These are phyloP conservation scores for Madurella mycetomatis DNA, from an alignment of 2,329 filamentous ascomycete species.

Conservation along the genomic window DNA sequence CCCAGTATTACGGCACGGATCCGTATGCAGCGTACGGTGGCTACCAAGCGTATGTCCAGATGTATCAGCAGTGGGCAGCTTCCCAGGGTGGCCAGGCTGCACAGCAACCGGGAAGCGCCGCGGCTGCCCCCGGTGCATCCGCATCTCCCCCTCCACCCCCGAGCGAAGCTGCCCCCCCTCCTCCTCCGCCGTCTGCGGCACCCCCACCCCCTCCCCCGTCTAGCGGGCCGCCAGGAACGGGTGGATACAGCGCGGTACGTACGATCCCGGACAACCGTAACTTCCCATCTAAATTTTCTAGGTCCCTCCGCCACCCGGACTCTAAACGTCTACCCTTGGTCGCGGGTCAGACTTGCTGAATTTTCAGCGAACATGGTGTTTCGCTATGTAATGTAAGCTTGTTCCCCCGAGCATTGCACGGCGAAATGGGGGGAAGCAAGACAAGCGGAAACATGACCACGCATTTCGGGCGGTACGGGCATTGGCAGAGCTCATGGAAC, in stretches of 20 bases:
- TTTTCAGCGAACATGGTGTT: too few species aligned
- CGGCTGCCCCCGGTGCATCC: slow-evolving; percentile 43
- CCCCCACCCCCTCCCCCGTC: slow-evolving; percentile 56
- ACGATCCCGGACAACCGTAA: not conserved
- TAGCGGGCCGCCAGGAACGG: slow-evolving; percentile 47
- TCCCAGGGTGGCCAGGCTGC: slow-evolving; percentile 42
- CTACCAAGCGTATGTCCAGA: slow-evolving; percentile 70
- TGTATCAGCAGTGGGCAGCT: slow-evolving; percentile 69
- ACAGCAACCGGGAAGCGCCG: slow-evolving; percentile 41
- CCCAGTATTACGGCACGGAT: slow-evolving; percentile 70
- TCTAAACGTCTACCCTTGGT: slow-evolving; percentile 32
- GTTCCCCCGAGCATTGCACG: too few species aligned
- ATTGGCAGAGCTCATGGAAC: too few species aligned
- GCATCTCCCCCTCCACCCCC: slow-evolving; percentile 56
- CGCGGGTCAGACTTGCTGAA: too few species aligned
- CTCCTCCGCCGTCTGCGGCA: slow-evolving; percentile 51
- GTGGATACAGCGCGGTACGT: slow-evolving; percentile 62
- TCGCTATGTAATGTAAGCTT: too few species aligned
- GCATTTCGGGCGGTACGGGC: too few species aligned
- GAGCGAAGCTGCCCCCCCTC: slow-evolving; percentile 58
- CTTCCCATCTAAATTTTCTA: slow-evolving; percentile 28
- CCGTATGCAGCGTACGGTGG: slow-evolving; percentile 91
- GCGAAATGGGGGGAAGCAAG: too few species aligned
- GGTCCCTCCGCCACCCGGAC: slow-evolving; percentile 55
- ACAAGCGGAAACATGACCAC: too few species aligned